Evolutionary conservation across 129 eudicot species (phyloP).

Genomic region (Daucus carota): DNA sequence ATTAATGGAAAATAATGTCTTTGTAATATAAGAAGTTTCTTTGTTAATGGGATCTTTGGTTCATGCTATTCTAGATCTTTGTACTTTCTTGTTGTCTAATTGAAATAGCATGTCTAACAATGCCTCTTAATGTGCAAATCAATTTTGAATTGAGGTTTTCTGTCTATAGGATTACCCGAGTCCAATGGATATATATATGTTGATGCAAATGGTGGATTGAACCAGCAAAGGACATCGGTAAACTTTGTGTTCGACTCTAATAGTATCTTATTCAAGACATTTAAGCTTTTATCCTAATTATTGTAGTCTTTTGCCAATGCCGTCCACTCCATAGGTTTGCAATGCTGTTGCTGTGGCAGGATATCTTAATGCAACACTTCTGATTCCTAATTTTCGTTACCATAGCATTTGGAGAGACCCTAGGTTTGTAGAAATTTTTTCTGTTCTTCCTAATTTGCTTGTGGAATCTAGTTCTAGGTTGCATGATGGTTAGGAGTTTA

Average conservation of each 20-base stretch:
- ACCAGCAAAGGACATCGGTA: conserved; percentile 95
- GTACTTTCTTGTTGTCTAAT: background rate
- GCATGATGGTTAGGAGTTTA: background rate
- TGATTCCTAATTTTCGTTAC: conserved; percentile 88
- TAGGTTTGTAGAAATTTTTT: conserved; percentile 43
- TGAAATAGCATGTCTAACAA: background rate
- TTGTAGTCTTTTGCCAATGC: conserved; percentile 5
- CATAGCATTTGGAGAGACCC: conserved; percentile 99
- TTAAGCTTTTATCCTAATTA: conserved; percentile 2
- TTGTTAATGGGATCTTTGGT: no score
- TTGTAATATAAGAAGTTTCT: background rate
- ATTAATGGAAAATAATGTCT: background rate
- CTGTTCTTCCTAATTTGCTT: background rate
- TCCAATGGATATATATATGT: conserved; percentile 82
- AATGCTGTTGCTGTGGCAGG: conserved; percentile 99
- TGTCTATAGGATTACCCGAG: conserved; percentile 63
- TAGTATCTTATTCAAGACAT: background rate
- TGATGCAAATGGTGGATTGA: conserved; percentile 98
- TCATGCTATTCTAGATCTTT: background rate
- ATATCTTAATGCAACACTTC: conserved; percentile 95
- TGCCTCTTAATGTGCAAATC: background rate
- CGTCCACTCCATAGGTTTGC: conserved; percentile 49
- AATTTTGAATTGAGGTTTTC: conserved; percentile 11
- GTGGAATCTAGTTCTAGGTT: background rate
- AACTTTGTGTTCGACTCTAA: background rate